These are phyloP conservation scores for Globisporangium abappressorium DNA, from an alignment of 352 stramenopile species.

Conservation along the genomic window DNA sequence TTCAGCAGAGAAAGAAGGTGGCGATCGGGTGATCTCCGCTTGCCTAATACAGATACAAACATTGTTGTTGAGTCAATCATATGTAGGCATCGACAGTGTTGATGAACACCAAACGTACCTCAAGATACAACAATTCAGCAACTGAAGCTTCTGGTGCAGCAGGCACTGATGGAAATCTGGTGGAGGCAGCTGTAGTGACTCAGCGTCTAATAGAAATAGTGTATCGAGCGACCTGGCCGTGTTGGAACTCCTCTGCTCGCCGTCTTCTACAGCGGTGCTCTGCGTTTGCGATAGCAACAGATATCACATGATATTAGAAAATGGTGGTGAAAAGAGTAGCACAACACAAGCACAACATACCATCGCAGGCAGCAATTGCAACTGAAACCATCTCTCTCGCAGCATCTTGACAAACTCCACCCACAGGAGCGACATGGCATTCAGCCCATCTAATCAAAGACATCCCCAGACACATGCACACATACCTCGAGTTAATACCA, in stretches of 20 bases:
- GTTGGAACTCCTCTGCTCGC: slow-evolving; percentile 22
- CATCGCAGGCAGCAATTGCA: slow-evolving; percentile 69
- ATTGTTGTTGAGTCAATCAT: background rate
- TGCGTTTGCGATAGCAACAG: slow-evolving; percentile 10
- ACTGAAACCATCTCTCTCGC: slow-evolving; percentile 64
- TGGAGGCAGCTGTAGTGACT: slow-evolving; percentile 42
- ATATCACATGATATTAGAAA: background rate
- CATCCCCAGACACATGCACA: background rate
- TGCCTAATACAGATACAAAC: slow-evolving; percentile 17
- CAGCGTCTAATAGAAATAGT: slow-evolving; percentile 51
- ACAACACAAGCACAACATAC: slow-evolving; percentile 25
- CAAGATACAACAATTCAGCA: slow-evolving; percentile 79
- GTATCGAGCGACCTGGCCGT: slow-evolving; percentile 41
- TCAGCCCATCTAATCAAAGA: slow-evolving; percentile 49
- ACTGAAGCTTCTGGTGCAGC: slow-evolving; percentile 76
- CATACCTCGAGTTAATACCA: background rate
- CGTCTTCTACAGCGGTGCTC: slow-evolving; percentile 32
- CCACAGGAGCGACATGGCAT: slow-evolving; percentile 76
- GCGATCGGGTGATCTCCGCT: slow-evolving; percentile 21
- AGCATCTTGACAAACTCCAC: slow-evolving; percentile 81
- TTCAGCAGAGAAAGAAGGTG: background rate
- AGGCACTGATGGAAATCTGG: slow-evolving; percentile 76
- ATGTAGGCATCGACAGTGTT: background rate
- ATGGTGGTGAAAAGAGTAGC: too few relatives aligned
- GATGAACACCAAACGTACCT: slow-evolving; percentile 22